Evolutionary conservation across 2,329 filamentous ascomycete genomes (phyloP).

Genomic region (Trichoderma endophyticum): DNA sequence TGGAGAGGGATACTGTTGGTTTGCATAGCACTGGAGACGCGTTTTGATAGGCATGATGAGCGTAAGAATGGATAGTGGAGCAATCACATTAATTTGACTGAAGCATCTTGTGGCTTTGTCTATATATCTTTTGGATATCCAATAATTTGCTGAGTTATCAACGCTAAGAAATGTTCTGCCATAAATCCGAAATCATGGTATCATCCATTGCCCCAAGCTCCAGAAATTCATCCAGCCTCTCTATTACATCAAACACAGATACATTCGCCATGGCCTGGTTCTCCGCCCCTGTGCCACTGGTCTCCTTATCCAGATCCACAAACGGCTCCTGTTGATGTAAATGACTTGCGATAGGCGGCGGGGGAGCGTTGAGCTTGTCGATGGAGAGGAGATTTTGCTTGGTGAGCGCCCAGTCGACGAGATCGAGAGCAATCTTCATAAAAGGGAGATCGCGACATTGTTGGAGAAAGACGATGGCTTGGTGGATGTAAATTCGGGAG

Average conservation of each 20-base stretch:
- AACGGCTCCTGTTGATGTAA: neutral
- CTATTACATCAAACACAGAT: neutral
- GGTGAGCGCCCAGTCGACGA: neutral
- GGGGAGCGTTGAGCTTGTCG: neutral
- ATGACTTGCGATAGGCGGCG: neutral
- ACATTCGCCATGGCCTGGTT: neutral
- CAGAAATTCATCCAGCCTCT: neutral
- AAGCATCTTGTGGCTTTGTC: neutral
- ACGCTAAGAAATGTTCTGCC: neutral
- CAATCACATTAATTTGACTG: neutral
- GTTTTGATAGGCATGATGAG: neutral
- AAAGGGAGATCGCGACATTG: neutral
- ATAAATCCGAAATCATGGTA: neutral
- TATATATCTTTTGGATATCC: neutral
- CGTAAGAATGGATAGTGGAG: neutral
- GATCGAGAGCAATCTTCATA: neutral
- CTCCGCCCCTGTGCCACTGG: neutral
- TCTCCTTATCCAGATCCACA: neutral
- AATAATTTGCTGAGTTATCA: neutral
- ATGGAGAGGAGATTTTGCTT: neutral
- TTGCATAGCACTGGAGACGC: neutral
- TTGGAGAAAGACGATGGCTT: conserved; percentile 1
- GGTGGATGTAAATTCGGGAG: neutral
- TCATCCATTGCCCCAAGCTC: neutral
- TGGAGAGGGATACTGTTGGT: conserved; percentile 1